Conservation (phyloP, 2,329 filamentous ascomycete genomes). For the Hypoxylon sp. region DNA sequence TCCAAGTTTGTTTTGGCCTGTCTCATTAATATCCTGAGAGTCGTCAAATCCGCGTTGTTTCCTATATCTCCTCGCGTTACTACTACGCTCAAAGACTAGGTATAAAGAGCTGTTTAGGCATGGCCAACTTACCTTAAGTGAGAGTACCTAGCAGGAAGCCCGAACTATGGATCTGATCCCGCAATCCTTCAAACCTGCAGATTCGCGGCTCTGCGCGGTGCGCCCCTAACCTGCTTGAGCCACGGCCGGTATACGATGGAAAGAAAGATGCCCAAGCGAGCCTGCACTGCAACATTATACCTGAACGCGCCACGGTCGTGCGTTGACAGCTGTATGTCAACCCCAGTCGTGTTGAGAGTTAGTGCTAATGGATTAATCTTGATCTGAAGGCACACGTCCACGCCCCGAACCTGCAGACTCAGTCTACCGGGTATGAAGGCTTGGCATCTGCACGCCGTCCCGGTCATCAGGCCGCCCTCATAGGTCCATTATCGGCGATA, state of each 20-base stretch:
- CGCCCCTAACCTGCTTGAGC: slow-evolving; percentile 6
- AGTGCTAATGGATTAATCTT: not conserved
- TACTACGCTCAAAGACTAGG: not conserved
- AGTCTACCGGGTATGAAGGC: slow-evolving; percentile 16
- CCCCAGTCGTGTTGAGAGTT: not conserved
- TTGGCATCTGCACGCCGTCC: slow-evolving; percentile 26
- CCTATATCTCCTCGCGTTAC: not conserved
- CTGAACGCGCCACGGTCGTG: slow-evolving; percentile 15
- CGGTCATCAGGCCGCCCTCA: slow-evolving; percentile 15
- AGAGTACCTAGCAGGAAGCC: too few relatives aligned
- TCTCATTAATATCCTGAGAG: not conserved
- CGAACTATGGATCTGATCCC: slow-evolving; percentile 35
- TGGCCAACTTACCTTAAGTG: not conserved
- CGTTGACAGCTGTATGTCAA: slow-evolving; percentile 20
- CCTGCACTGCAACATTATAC: slow-evolving; percentile 31
- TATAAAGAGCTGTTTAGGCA: not conserved
- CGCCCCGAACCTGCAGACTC: slow-evolving; percentile 11
- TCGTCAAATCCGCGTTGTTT: slow-evolving; percentile 4
- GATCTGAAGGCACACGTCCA: not conserved
- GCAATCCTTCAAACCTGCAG: slow-evolving; percentile 34
- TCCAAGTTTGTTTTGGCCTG: not conserved
- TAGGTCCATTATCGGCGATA: slow-evolving; percentile 4
- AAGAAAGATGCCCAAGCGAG: slow-evolving; percentile 23
- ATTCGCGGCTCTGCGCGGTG: slow-evolving; percentile 30
- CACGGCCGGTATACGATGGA: slow-evolving; percentile 18